A percentile compares a stretch with the other conserved stretches of the same genome.
phyloP scores from a whole-genome alignment of 345 rosid genomes.

The Luvunga scandens region DNA sequence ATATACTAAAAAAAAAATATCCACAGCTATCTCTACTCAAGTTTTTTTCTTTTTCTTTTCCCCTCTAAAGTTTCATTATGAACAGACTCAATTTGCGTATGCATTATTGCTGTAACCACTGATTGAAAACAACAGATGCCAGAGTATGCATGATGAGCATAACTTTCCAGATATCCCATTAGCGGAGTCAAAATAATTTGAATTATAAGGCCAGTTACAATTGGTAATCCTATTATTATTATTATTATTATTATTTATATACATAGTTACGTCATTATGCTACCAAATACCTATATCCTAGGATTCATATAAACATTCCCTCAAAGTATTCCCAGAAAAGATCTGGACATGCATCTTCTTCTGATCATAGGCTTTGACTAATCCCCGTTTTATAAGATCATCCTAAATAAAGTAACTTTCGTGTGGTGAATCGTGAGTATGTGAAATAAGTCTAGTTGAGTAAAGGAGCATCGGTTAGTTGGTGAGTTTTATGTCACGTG shows the following conservation, averaged over 20 bases:
- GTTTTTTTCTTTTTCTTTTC: too few species aligned
- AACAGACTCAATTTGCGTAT: not conserved
- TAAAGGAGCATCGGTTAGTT: accelerated
- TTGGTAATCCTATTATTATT: not conserved
- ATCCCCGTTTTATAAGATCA: too few species aligned
- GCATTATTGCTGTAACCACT: not conserved
- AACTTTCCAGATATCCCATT: not conserved
- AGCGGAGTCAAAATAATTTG: not conserved
- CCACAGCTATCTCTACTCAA: not conserved
- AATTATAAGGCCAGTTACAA: not conserved
- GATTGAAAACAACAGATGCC: slow-evolving; percentile 3
- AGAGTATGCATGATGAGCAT: not conserved
- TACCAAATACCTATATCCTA: not conserved
- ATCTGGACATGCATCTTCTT: not conserved
- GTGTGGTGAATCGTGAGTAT: too few species aligned
- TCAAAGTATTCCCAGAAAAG: not conserved
- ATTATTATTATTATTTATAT: not conserved
- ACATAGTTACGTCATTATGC: not conserved
- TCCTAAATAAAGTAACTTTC: too few species aligned
- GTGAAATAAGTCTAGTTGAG: too few species aligned
- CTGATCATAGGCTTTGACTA: not conserved
- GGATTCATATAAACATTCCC: not conserved
- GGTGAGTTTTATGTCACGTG: too few species aligned
- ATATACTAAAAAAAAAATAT: too few species aligned
- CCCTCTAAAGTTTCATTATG: too few species aligned